Evolutionary conservation across 495 filamentous ascomycete genomes (phyloP), one percentile per base, ranked within the genome.

Genomic region (Neurospora sp.): DNA sequence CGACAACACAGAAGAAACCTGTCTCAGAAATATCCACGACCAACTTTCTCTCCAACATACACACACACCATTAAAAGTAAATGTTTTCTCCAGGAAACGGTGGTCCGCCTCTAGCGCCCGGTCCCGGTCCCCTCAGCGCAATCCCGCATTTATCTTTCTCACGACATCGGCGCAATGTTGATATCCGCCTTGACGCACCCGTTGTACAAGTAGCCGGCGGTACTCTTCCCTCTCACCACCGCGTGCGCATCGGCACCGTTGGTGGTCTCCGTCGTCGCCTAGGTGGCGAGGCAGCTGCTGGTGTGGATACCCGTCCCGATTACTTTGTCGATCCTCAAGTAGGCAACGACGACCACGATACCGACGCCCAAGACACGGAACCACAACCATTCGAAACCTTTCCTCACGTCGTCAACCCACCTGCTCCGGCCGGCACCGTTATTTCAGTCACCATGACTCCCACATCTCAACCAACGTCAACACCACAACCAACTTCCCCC

Each of bases 401-500:
- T 20, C n/a, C 40, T 42, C 35, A 38, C 68, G 9, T 44, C 14
- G 35, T 38, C 11, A 40, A 72, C 70, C 10, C 48, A 16, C 38
- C 39, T 69, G 27, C 14, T 10, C 22, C 16, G 8, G 48, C 44
- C 37, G 70, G 70, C 40, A 22, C 31, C 61, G 46, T 74, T 73
- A 70, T 80, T 71, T 42, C 74, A 22, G 69, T 77, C 71, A 76
- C 77, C 70, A 77, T 81, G 72, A 74, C 83, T 35, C 70, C 73
- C 5, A 12, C 73, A 27, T 66, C 72, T 3, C 48, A 27, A 59
- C 20, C 72, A 27, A 70, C 70, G 20, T 39, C 68, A 40, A 53
- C 71, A 10, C 37, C 53, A 18, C 37, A 69, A 20, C 69, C 78
- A 11, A 35, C 79, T 27, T 70, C 82, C 39, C 76, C 81, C 42